Base-by-base conservation (phyloP, 345 rosid species). In the Boechera divaricarpa region DNA sequence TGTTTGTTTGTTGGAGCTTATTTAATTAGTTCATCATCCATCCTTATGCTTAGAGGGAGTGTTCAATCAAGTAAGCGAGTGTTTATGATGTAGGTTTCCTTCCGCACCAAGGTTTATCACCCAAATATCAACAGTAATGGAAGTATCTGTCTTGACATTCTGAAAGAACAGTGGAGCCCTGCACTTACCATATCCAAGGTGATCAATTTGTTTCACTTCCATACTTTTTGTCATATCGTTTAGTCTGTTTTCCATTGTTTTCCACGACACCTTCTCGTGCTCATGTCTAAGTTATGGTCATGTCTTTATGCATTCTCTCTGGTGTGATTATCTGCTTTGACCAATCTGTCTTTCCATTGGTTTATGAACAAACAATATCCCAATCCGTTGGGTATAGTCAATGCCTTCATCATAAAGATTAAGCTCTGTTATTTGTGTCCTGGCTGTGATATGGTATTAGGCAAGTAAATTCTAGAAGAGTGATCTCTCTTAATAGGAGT, bases 141-240 rank as follows among this genome's bases (percentile, higher is more conserved):
- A 10, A 89, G 91, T 77, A 89, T 89, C 77, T 87, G 94, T 73
- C 90, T 89, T 13, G 91, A 87, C 74, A 89, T 89, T 75, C 90
- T 89, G 29, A 87, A 89, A 81, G 90, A 89, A 28, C 91, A 87
- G 77, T 87, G 94, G 94, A 87, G 88, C 77, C 94, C 91, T 64
- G 90, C 91, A 11, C 86, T 89, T 52, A 89, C 91, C 73, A 75
- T 87, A 48, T 87, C 94, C 51, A 87, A 89, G 91, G 91, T 89
- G 65, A 67, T 52, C 44, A 3, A 24, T n/a, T 67, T 26, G 38
- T 57, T 24, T 76, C 66, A 42, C 36, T 42, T 73, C 11, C 18
- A 33, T 48, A 0, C 10, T 33, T 10, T 13, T 44, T 69, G 0
- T 52, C 16, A 10, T 28, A 36, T 39, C 38, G 6, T 57, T 6